phyloP scores from a whole-genome alignment of 2,329 filamentous ascomycete species.

The Orbilia oligospora region DNA sequence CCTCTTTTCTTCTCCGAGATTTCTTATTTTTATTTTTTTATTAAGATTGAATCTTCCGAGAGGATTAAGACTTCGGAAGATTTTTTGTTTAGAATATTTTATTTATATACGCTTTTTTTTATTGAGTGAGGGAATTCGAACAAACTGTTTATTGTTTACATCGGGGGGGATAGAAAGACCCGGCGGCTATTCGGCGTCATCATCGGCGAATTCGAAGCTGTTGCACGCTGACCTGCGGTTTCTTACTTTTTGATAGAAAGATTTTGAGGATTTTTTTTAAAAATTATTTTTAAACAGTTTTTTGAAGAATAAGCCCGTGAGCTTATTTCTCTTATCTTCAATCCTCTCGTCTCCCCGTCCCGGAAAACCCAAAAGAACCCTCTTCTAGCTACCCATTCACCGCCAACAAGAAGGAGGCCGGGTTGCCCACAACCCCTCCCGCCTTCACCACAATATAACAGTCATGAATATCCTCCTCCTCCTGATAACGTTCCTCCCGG shows the following conservation, averaged over 20 bases:
- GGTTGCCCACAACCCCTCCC: no score
- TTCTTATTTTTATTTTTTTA: not conserved
- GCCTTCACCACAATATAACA: not conserved
- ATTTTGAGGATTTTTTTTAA: no score
- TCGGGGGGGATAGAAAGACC: not conserved
- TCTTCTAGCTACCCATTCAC: no score
- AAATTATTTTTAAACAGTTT: no score
- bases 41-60: not conserved
- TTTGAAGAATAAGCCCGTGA: no score
- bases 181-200: not conserved
- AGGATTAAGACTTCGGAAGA: not conserved
- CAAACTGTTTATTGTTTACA: not conserved
- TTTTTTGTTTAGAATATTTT: conserved; percentile 6
- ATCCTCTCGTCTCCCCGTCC: no score
- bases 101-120: conserved; percentile 7
- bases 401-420: not conserved
- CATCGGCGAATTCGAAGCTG: not conserved
- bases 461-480: not conserved
- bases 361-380: no score
- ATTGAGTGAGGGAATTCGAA: conserved; percentile 34
- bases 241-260: no score
- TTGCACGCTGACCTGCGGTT: no score
- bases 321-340: no score
- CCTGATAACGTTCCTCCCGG: conserved; percentile 33
- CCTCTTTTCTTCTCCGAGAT: conserved; percentile 6